Evolutionary conservation across 306 rosid genomes (phyloP), one percentile per base, ranked within the genome.

Genomic region (Cucumis melo): DNA sequence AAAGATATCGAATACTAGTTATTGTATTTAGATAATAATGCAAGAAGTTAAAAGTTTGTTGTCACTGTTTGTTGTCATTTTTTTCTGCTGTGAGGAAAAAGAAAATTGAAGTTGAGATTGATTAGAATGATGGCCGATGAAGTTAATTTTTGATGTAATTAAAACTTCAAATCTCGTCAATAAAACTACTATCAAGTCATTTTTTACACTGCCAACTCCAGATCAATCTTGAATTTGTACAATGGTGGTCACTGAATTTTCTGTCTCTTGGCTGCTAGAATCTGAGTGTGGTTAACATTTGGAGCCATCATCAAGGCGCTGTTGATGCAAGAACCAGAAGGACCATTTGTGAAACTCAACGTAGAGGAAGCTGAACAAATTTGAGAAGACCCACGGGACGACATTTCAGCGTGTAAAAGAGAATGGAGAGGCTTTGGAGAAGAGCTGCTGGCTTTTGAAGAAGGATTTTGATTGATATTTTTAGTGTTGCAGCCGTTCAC

Each of bases 341-440:
- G 73, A 38, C 74, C 77, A 53, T 38, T 81, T 55, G 75, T 78
- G 67, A 89, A 88, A 70, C 80, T 88, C 74, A 93, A 60, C 77
- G 80, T 60, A 5, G 93, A 81, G 17, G 67, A 29, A 80, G 92
- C 85, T 3, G 96, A 88, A 81, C 92, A 91, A 13, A 82, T 80
- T 67, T 85, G 91, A 11, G 82, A 61, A 81, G 61, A 67, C 62
- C 81, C 86, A 16, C 80, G 53, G 24, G 63, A 23, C 15, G 59
- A 23, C 15, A 55, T 78, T 55, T 75, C 79, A 48, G 81, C 53
- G 77, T 29, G 55, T 10, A 76, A 24, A 58, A 78, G 27, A n/a
- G 70, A 78, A 53, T 77, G 79, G 27, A 82, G 46, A 15, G 82
- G 68, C 60, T 67, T 75, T 12, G 61, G 79, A 20, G 74, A 62